Base-by-base conservation (phyloP, 169 alveolate species). In the Plasmodium fragile region DNA sequence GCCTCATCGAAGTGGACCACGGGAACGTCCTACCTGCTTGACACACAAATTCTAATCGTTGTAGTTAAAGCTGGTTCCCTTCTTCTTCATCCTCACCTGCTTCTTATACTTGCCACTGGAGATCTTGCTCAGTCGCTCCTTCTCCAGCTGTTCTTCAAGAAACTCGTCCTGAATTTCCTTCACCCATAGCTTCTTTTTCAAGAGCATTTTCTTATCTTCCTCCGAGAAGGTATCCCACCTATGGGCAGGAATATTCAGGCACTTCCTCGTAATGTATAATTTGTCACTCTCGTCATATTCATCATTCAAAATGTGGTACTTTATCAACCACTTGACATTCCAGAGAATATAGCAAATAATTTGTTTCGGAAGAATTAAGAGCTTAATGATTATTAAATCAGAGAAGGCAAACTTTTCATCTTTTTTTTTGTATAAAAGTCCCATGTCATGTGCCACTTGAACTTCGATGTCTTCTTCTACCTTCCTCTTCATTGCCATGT, bases 21-120 rank as follows among this genome's bases (percentile, higher is more conserved):
- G 8, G 5, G n/a, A 45, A 10, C 55, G n/a, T 11, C n/a, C 4
- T 45, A 1, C 16, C 49, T 7, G 13, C 53, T 43, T 43, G n/a
- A 43, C n/a, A 1, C 16, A 43, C 53, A 43, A 16, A 43, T 10
- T 43, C 59, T 36, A 87, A 49, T 87, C 93, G 39, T 87, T 87
- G 32, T 87, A 87, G 45, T 87, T 87, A 87, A 87, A 87, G 55
- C 89, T 87, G 16, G 65, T 11, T 1, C 93, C 93, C 34, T 77
- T 87, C 55, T 87, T 87, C 52, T 87, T 87, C 93, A 77, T 78
- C 34, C 93, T n/a, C 28, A 77, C 65, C 71, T 87, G 90, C 49
- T 87, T 75, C 55, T 87, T 87, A 87, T 87, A 87, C 71, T 87
- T 87, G n/a, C 82, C 87, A 39, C 93, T 75, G 2, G 93, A 87